Evolutionary conservation across 2,329 filamentous ascomycete species (phyloP).

Genomic region (Beauveria bassiana): DNA sequence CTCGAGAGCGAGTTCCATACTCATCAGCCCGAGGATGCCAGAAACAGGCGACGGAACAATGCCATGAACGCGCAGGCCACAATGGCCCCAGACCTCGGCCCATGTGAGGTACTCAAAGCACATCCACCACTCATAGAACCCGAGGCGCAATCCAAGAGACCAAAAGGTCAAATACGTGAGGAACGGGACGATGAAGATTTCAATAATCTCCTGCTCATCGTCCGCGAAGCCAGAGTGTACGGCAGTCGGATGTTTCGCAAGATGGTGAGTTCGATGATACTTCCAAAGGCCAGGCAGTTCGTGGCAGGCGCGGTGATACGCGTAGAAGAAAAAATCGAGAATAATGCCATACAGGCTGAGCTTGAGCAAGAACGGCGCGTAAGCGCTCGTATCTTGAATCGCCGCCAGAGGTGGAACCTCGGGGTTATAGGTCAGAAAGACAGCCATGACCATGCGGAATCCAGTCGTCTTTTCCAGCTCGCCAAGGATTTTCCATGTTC

Average conservation of each 20-base stretch:
- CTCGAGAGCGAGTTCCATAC: constrained; percentile 31
- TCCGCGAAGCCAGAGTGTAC: constrained; percentile 34
- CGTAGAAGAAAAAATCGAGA: constrained; percentile 34
- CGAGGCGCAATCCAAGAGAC: constrained; percentile 29
- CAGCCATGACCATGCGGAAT: constrained; percentile 17
- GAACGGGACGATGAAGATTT: constrained; percentile 32
- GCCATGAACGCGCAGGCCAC: constrained; percentile 28
- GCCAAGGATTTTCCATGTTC: constrained; percentile 17
- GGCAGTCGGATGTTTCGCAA: constrained; percentile 34
- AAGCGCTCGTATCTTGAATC: constrained; percentile 12
- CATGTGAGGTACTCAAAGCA: constrained; percentile 36
- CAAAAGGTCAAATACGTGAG: constrained; percentile 30
- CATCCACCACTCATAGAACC: constrained; percentile 40
- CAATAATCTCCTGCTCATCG: constrained; percentile 33
- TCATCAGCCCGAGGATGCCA: constrained; percentile 25
- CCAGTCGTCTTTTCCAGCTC: constrained; percentile 18
- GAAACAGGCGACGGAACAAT: constrained; percentile 26
- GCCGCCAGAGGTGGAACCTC: neutral
- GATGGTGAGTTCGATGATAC: constrained; percentile 34
- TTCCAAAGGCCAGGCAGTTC: constrained; percentile 29
- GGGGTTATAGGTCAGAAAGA: constrained; percentile 19
- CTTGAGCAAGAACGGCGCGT: constrained; percentile 23
- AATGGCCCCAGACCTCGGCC: constrained; percentile 31
- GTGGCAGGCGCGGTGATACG: constrained; percentile 35
- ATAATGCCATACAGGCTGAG: constrained; percentile 27